Evolutionary conservation across 176 grass and related monocot species (phyloP), one percentile per base, ranked within the genome.

Genomic region (Oryza punctata): DNA sequence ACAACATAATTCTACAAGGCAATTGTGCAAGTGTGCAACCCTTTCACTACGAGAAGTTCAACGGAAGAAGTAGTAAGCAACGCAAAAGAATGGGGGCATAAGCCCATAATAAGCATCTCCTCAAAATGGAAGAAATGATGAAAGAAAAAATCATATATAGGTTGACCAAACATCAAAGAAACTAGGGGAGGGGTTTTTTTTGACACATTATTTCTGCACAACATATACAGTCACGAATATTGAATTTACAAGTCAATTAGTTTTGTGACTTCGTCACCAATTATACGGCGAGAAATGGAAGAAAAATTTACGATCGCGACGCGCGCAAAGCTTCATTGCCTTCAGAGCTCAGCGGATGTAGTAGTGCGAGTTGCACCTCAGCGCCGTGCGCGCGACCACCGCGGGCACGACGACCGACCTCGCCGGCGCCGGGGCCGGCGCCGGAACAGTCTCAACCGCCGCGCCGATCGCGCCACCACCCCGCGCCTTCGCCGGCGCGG

Each of bases 361-460:
- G 63, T 76, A 68, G 32, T 69, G 70, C 13, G 78, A 87, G 32
- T 75, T 73, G 78, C 85, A 87, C 27, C 84, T 2, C 25, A 85
- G 67, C 40, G 65, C 76, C 5, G 41, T 15, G 67, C 75, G 66
- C 38, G 75, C 25, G 16, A 71, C 59, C 68, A 12, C 57, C 33
- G 66, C 26, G 19, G 84, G 57, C 76, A 86, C 67, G 69, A 75
- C 63, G 1, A 14, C 66, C 33, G 66, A 7, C 67, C 23, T 80
- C 60, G 21, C 63, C 33, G 25, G 15, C 33, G 32, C 24, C 40
- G 3, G 12, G 10, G 18, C 65, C 82, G 14, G 0, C 21, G 32
- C 35, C 35, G 6, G 9, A 8, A 1, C 40, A 7, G 40, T 45
- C 43, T 12, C 43, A 10, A 12, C 63, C 2, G 30, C 24, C 40